Evolutionary conservation across 192 early-diverging fungal species (phyloP), one percentile per base, ranked within the genome.

Genomic region (Ambispora gerdemannii): DNA sequence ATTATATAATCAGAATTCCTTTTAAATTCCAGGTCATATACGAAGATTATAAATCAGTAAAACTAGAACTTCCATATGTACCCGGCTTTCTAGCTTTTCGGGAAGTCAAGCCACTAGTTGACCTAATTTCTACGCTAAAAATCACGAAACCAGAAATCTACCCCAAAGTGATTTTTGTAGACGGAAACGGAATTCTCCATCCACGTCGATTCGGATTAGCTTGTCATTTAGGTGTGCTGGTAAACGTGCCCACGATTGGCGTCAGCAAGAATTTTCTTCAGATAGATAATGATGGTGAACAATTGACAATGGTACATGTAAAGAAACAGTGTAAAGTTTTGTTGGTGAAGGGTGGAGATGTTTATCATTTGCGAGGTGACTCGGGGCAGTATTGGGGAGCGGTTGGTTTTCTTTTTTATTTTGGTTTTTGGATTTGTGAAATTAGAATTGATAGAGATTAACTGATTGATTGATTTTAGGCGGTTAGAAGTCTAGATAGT

Each of bases 71-170:
- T 30, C 96, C 96, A 0, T 98, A 98, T 73, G 89, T 92, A 50
- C 80, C 95, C 0, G 91, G 91, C 1, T 98, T 88, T 76, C 83
- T 98, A n/a, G 96, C 95, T 0, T 95, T 96, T 77, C 87, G 95
- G 15, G 96, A 98, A 69, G 82, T 87, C 0, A 80, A 81, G 0
- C 86, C 89, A 1, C 77, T 95, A 31, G 62, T 78, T 22, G 62
- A 71, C 8, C 78, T 91, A 50, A 77, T 96, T 33, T 68, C 69
- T 3, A 74, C 72, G 11, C 73, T 96, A n/a, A 80, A 76, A 34
- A 20, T 59, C 15, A 50, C 61, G 1, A 64, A 66, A 0, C 88
- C 91, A 1, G 73, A 87, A 4, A 67, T 92, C 30, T 82, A 78
- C 61, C 90, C 94, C 8, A 93, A 95, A 74, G 77, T 93, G 6